Base-by-base conservation (phyloP, 129 eudicot species). In the Silybum marianum region DNA sequence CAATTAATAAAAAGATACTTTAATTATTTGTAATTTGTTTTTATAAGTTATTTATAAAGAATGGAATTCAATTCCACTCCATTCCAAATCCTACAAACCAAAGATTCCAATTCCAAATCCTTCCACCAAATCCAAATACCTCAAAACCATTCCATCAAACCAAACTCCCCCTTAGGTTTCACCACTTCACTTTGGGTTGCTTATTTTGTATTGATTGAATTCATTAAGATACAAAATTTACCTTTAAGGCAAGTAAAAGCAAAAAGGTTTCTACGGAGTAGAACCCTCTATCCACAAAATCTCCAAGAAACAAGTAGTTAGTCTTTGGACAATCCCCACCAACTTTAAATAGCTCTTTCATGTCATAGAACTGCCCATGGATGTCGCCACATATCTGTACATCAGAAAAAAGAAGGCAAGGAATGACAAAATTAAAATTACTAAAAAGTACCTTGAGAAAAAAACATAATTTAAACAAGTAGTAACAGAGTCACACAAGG, bases 281-380 rank as follows among this genome's bases (percentile, higher is more conserved):
- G 85, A 84, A 96, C 72, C 99, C 99, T 86, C 99, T 96, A 76
- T 96, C 99, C 77, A 96, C 99, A 87, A 96, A 96, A 85, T 96
- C 99, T 84, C 99, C 99, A 84, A 96, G 99, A 91, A 96, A 96
- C 80, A 96, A 84, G 92, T 96, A 96, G 85, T 93, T 96, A 10
- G 99, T 96, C 90, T 96, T 91, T 58, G 99, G 99, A 79, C 99
- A 96, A 86, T 96, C 99, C 78, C 98, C 99, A 8, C 99, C 99
- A 54, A 96, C 99, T 90, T 87, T 96, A 39, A 96, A 96, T 71
- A 96, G 95, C 92, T 96, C 99, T 89, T 93, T 96, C 95, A 96
- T 87, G 88, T 96, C 99, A 88, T 91, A 96, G 38, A 96, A 96
- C 86, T 96, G 99, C 68, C 99, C 99, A 78, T 96, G 99, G 75